phyloP scores from a whole-genome alignment of 1,284 basidiomycete species.

The Cryptococcus wingfieldii region DNA sequence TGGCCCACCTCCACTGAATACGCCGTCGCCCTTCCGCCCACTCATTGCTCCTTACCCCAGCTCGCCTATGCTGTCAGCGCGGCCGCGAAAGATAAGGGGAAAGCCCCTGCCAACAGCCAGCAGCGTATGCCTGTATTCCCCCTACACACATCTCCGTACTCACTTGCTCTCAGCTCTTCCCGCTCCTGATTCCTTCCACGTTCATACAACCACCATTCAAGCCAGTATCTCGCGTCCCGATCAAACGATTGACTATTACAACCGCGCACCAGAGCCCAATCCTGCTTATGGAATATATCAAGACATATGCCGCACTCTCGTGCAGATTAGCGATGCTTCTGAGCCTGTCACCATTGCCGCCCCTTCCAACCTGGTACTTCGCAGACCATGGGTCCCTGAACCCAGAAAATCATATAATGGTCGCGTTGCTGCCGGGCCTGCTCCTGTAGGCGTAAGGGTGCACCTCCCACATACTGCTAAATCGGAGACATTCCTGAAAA shows the following conservation, averaged over 20 bases:
- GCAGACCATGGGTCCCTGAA: background rate
- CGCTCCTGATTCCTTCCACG: conserved; percentile 19
- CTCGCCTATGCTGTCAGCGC: conserved; percentile 10
- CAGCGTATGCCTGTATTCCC: background rate
- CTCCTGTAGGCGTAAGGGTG: background rate
- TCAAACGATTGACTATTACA: conserved; percentile 2
- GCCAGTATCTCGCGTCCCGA: conserved; percentile 14
- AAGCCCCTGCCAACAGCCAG: background rate
- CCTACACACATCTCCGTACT: too few species aligned
- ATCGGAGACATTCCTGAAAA: conserved; percentile 3
- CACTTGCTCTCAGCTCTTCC: background rate
- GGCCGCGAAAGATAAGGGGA: conserved; percentile 3
- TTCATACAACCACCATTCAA: conserved; percentile 36
- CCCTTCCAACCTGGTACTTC: conserved; percentile 4
- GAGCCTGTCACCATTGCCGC: conserved; percentile 6
- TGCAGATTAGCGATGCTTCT: conserved; percentile 8
- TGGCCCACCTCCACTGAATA: background rate
- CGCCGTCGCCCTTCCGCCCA: conserved; percentile 4
- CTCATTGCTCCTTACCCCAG: conserved; percentile 14
- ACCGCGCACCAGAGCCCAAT: conserved; percentile 10
- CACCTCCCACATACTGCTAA: conserved; percentile 5
- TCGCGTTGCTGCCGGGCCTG: background rate
- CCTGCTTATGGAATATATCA: conserved; percentile 13
- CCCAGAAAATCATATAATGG: background rate
- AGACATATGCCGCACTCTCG: conserved; percentile 5